Percentiles rank a stretch among this genome's conserved stretches.
Evolutionary conservation across 1,284 basidiomycete species (phyloP).

Genomic region (Phenoliferia sp.): DNA sequence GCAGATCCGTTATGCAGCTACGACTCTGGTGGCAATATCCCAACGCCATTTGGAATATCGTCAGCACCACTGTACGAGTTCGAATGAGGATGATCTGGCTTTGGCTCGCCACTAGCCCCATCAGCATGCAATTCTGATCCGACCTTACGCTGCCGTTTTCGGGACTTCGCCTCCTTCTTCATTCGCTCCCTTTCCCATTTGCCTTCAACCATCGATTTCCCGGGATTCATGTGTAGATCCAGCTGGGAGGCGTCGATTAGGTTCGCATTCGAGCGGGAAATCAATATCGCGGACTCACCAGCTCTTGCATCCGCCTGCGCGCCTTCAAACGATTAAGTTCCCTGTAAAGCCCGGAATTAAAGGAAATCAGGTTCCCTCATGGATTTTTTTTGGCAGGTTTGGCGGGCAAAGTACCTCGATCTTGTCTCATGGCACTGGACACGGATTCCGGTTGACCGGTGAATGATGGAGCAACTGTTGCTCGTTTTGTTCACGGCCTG

Average conservation of each 20-base stretch:
- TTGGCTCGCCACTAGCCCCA: too few species aligned
- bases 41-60: too few species aligned
- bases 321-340: conserved; percentile 45
- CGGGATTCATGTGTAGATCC: conserved; percentile 35
- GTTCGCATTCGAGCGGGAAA: neutral
- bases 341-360: conserved; percentile 26
- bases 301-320: conserved; percentile 38
- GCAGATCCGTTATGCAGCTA: too few species aligned
- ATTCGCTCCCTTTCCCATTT: conserved; percentile 34
- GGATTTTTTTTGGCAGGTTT: neutral
- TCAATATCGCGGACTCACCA: neutral
- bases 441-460: conserved; percentile 45
- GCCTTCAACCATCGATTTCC: neutral
- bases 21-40: too few species aligned
- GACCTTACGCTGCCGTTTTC: conserved; percentile 42
- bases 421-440: conserved; percentile 47
- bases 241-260: conserved; percentile 18
- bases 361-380: neutral
- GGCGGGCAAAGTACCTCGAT: conserved; percentile 26
- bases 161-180: conserved; percentile 41
- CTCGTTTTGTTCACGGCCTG: conserved; percentile 47
- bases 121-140: too few species aligned
- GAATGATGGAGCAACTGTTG: conserved; percentile 43
- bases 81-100: too few species aligned
- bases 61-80: too few species aligned